Percentiles rank a stretch among this genome's conserved stretches.
These are phyloP conservation scores for Beauveria varroae DNA, from an alignment of 2,329 filamentous ascomycete genomes.

Conservation along the genomic window DNA sequence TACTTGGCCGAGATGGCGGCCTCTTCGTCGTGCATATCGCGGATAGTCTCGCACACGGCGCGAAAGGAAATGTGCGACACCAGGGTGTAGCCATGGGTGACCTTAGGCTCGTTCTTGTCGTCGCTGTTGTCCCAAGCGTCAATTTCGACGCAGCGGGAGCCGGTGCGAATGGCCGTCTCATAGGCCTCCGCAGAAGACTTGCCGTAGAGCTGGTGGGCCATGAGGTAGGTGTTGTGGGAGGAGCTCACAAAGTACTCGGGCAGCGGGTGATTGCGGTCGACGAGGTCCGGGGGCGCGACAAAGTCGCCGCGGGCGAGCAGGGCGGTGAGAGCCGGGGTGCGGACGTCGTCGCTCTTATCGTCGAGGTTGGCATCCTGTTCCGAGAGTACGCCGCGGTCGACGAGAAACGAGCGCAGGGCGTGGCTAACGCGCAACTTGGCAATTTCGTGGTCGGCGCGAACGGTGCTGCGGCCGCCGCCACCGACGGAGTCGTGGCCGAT, in stretches of 20 bases:
- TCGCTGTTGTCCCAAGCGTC: constrained; percentile 63
- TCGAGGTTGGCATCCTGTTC: constrained; percentile 37
- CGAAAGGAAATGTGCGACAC: constrained; percentile 60
- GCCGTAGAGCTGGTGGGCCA: constrained; percentile 63
- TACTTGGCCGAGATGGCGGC: constrained; percentile 29
- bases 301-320: constrained; percentile 52
- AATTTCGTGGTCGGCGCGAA: constrained; percentile 38
- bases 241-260: constrained; percentile 67
- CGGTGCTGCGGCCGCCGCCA: constrained; percentile 51
- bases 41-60: constrained; percentile 56
- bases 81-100: constrained; percentile 63
- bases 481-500: constrained; percentile 45
- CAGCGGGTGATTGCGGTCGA: constrained; percentile 51
- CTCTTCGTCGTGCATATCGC: constrained; percentile 54
- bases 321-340: constrained; percentile 37
- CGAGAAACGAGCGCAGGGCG: constrained; percentile 48
- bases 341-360: constrained; percentile 26
- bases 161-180: constrained; percentile 52
- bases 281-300: constrained; percentile 44
- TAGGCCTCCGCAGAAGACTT: constrained; percentile 56
- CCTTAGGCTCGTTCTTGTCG: constrained; percentile 56
- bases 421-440: constrained; percentile 51
- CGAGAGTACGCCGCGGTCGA: constrained; percentile 42
- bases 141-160: constrained; percentile 65
- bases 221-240: constrained; percentile 66